phyloP scores from a whole-genome alignment of 2,329 filamentous ascomycete genomes.

The Nemania serpens region DNA sequence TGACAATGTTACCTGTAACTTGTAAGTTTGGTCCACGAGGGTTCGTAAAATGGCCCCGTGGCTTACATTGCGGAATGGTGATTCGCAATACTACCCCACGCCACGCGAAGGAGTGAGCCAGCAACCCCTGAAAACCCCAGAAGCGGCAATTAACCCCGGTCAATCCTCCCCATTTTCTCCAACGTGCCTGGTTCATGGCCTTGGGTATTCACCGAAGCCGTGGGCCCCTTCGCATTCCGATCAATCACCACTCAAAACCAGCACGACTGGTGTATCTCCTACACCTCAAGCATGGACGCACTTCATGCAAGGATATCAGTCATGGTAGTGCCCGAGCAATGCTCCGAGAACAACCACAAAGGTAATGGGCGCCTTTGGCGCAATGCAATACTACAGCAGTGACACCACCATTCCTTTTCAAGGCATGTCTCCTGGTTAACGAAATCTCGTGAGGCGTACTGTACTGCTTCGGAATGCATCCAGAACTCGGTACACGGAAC shows the following conservation, averaged over 20 bases:
- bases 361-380: neutral
- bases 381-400: neutral
- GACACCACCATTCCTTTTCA: slow-evolving; percentile 16
- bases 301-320: slow-evolving; percentile 1
- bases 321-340: slow-evolving; percentile 9
- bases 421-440: slow-evolving; percentile 10
- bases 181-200: neutral
- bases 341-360: slow-evolving; percentile 7
- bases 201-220: neutral
- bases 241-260: neutral
- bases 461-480: neutral
- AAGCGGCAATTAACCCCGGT: slow-evolving; percentile 21
- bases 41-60: neutral
- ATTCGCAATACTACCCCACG: neutral
- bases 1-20: too few species aligned
- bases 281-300: neutral
- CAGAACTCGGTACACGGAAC: neutral
- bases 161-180: slow-evolving; percentile 3
- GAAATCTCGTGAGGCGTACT: slow-evolving; percentile 9
- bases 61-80: slow-evolving; percentile 2
- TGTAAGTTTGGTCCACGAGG: too few species aligned
- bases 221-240: slow-evolving; percentile 6
- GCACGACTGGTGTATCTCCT: neutral
- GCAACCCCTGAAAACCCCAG: slow-evolving; percentile 13
- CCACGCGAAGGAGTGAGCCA: slow-evolving; percentile 15